Evolutionary conservation across 2,329 filamentous ascomycete species (phyloP).

Genomic region (Fusarium irregulare): DNA sequence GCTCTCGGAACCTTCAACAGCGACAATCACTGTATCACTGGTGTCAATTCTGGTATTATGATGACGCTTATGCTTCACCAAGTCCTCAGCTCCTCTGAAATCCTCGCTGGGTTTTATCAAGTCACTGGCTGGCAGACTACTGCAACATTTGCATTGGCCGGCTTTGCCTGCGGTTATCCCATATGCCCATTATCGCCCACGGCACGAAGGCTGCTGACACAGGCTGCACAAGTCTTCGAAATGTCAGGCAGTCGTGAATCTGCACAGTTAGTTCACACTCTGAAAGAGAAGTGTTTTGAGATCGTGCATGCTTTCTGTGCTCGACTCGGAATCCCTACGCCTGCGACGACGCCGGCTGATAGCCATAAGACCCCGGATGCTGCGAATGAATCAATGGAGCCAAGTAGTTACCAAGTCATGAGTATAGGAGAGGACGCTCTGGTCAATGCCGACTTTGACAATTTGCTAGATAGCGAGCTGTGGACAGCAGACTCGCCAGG

Average conservation of each 20-base stretch:
- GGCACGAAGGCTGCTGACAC: slow-evolving; percentile 26
- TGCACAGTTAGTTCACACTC: slow-evolving; percentile 11
- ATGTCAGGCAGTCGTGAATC: slow-evolving; percentile 3
- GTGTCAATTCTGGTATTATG: slow-evolving; percentile 43
- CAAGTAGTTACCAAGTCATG: slow-evolving; percentile 22
- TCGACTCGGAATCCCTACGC: slow-evolving; percentile 36
- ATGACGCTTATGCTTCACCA: slow-evolving; percentile 47
- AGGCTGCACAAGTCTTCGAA: slow-evolving; percentile 34
- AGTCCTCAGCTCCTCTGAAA: slow-evolving; percentile 41
- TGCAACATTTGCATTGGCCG: slow-evolving; percentile 35
- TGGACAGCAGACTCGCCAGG: slow-evolving; percentile 32
- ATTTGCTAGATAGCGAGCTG: slow-evolving; percentile 3
- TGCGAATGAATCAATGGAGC: neutral
- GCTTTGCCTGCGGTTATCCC: slow-evolving; percentile 44
- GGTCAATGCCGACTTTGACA: slow-evolving; percentile 1
- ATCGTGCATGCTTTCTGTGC: slow-evolving; percentile 37
- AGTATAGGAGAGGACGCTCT: slow-evolving; percentile 24
- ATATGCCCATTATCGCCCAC: slow-evolving; percentile 42
- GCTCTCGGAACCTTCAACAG: slow-evolving; percentile 43
- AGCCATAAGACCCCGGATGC: neutral
- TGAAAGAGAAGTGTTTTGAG: slow-evolving; percentile 29
- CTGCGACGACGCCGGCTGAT: slow-evolving; percentile 12
- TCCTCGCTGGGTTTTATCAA: slow-evolving; percentile 47
- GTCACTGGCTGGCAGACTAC: slow-evolving; percentile 46
- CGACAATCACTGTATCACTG: slow-evolving; percentile 42